Evolutionary conservation across 495 filamentous ascomycete species (phyloP), one percentile per base, ranked within the genome.

Genomic region (Neurospora sp.): DNA sequence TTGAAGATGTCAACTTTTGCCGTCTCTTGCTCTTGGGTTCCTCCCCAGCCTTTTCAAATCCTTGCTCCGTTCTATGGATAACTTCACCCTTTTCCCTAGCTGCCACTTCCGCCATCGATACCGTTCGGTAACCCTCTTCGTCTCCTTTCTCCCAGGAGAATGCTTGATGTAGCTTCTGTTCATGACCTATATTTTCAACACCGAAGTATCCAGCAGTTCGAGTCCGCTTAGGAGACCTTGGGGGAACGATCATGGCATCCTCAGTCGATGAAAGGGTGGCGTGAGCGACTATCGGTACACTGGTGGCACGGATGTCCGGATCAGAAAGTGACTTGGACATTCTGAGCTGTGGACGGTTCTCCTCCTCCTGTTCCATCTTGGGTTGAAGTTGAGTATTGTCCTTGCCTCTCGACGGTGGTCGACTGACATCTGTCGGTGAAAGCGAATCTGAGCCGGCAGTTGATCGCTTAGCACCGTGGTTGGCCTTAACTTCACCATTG

Each of bases 201-300:
- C 14, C 6, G 6, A 65, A 18, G 12, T 35, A 35, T 6, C 53
- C 39, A 12, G 61, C 27, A 35, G 41, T 45, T 39, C 42, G 68
- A 5, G 68, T 70, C 38, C 79, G 71, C 70, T 70, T 78, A 70
- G 68, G 75, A 22, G 79, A 81, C 7, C 75, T 74, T 10, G 79
- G 78, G 8, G 78, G 79, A 22, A 76, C 75, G 1, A 76, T 68
- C 0, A 42, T 37, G 0, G 70, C 37, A 0, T 75, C 73, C 37
- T 38, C 20, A 1, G 71, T 16, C 31, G 41, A 27, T 0, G 44
- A 4, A 3, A 53, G 1, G 1, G 1, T 40, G 18, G 27, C 3
- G 61, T 39, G 38, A 35, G 68, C 39, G 35, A 65, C 3, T 3
- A 69, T 61, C 9, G 40, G 37, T 7, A 53, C 31, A 22, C 16